Evolutionary conservation across 1,284 basidiomycete genomes (phyloP).

Genomic region (Tilletia horrida): DNA sequence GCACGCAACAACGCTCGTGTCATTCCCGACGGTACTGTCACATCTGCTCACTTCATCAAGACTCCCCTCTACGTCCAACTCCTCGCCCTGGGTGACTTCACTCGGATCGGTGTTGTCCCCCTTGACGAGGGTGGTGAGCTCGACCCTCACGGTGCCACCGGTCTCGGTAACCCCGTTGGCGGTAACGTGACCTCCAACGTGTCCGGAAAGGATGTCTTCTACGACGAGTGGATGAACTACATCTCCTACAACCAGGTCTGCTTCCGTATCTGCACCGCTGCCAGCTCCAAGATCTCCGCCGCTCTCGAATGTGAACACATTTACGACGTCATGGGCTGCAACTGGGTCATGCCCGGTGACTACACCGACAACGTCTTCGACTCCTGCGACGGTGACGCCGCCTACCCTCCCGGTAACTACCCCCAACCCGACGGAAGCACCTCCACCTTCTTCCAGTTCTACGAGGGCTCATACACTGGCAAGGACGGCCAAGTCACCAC

Average conservation of each 20-base stretch:
- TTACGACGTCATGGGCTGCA: conserved; percentile 54
- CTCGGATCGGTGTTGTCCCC: conserved; percentile 42
- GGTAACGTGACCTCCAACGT: conserved; percentile 61
- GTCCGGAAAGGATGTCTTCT: conserved; percentile 58
- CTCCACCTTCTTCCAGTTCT: conserved; percentile 51
- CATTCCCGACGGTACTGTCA: conserved; percentile 53
- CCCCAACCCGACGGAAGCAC: conserved; percentile 41
- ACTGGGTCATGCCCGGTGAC: conserved; percentile 56
- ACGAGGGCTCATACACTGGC: conserved; percentile 29
- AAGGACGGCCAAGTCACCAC: conserved; percentile 32
- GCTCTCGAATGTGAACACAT: conserved; percentile 50
- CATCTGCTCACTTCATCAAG: conserved; percentile 53
- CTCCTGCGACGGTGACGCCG: conserved; percentile 53
- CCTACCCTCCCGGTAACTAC: conserved; percentile 53
- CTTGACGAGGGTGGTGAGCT: conserved; percentile 53
- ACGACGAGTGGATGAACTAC: conserved; percentile 59
- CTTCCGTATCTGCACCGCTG: conserved; percentile 53
- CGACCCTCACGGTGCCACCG: conserved; percentile 54
- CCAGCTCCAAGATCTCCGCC: conserved; percentile 41
- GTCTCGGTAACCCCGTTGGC: conserved; percentile 60
- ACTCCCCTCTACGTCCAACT: conserved; percentile 58
- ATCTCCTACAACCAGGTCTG: conserved; percentile 48
- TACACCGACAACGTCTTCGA: conserved; percentile 48
- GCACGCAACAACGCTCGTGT: conserved; percentile 53
- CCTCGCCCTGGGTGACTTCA: conserved; percentile 56